phyloP scores from a whole-genome alignment of 345 rosid genomes.

The Boechera retrofracta region DNA sequence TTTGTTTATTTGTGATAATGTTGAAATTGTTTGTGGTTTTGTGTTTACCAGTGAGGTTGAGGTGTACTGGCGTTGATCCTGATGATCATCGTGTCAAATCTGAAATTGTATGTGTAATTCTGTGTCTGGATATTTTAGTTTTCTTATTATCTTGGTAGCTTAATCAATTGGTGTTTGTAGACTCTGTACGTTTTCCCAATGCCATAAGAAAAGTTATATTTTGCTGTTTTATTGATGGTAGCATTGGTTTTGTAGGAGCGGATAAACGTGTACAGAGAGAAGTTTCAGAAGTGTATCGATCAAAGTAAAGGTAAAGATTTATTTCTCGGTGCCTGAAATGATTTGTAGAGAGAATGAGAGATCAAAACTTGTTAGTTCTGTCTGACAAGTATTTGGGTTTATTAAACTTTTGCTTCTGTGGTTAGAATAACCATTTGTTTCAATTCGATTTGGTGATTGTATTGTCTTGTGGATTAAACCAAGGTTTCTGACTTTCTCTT shows the following conservation, averaged over 20 bases:
- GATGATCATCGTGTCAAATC: slow-evolving; percentile 86
- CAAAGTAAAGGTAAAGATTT: slow-evolving; percentile 68
- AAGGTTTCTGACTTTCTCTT: slow-evolving; percentile 9
- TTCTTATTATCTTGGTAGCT: slow-evolving; percentile 19
- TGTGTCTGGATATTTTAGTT: slow-evolving; percentile 15
- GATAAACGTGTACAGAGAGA: slow-evolving; percentile 69
- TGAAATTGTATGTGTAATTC: slow-evolving; percentile 67
- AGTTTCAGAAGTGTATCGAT: slow-evolving; percentile 59
- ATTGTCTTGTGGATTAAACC: not conserved
- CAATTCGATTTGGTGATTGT: slow-evolving; percentile 25
- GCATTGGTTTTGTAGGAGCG: slow-evolving; percentile 61
- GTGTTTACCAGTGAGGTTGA: slow-evolving; percentile 71
- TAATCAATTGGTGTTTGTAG: slow-evolving; percentile 33
- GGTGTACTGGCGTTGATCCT: slow-evolving; percentile 77
- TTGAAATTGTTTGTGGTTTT: slow-evolving; percentile 1
- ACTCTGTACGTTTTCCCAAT: not conserved
- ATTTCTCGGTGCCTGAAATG: not conserved
- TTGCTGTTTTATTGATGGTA: slow-evolving; percentile 10
- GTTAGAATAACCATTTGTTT: not conserved
- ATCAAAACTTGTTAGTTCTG: slow-evolving; percentile 17
- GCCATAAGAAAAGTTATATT: not conserved
- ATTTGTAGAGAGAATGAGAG: slow-evolving; percentile 13
- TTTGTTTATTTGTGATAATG: slow-evolving; percentile 10
- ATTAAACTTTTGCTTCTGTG: slow-evolving; percentile 5
- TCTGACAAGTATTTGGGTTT: slow-evolving; percentile 6